Evolutionary conservation across 1,284 basidiomycete species (phyloP), one percentile per base, ranked within the genome.

Genomic region (Ganoderma meredithae): DNA sequence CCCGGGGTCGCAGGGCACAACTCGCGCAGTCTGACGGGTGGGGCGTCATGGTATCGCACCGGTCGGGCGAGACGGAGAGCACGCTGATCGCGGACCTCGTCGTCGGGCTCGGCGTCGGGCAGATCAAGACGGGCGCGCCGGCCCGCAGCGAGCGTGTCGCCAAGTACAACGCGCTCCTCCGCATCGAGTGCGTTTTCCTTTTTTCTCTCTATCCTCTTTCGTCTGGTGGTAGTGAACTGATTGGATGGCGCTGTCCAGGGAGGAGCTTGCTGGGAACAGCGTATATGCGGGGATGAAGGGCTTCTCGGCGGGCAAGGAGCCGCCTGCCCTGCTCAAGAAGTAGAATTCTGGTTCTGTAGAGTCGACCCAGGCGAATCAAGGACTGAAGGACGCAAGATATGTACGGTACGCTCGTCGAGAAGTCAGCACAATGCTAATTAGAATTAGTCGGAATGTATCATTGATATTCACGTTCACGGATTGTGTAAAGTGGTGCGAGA

Each of bases 41-140:
- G 97, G 96, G 95, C 81, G 95, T 99, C 84, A 99, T 99, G 97
- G 94, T 98, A 81, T 99, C 97, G 72, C 98, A 99, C 90, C 96
- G 98, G 77, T 96, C 93, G 73, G 97, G 97, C 81, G 97, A 99
- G 86, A 95, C 95, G 53, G 94, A 95, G 84, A 96, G 96, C 84
- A 97, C 95, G 69, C 90, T 97, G 83, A 99, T 99, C 78, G 95
- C 98, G 74, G 97, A 99, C 84, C 92, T 99, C 74, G 91, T 92
- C 72, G 96, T 99, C 75, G 98, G 93, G 68, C 95, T 99, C 76
- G 95, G 95, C 74, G 88, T 88, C 67, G 97, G 97, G 75, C 94
- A 98, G 84, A 98, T 98, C 90, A 99, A 99, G 92, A 97, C 97
- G 66, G 97, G 97, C 85, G 96, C 96, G 59, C 96, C 96, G 40